These are phyloP conservation scores for Asterochloris erici DNA, from an alignment of 139 green algal species.

Conservation along the genomic window DNA sequence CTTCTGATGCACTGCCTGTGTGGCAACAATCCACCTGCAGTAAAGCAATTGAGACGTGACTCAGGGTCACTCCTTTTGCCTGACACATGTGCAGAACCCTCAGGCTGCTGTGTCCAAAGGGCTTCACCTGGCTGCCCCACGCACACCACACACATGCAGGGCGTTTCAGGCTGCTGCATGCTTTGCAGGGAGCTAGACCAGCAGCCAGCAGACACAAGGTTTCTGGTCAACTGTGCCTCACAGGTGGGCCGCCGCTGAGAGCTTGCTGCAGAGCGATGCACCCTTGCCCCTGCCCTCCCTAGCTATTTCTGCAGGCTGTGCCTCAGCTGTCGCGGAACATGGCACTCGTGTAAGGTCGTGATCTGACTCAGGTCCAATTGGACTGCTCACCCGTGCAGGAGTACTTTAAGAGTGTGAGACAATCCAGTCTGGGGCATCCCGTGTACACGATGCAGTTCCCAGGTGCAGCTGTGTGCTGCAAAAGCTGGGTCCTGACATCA, in stretches of 20 bases:
- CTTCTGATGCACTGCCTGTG: neutral
- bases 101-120: no score
- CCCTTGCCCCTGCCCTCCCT: no score
- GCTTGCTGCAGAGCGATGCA: neutral
- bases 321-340: neutral
- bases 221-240: slow-evolving; percentile 18
- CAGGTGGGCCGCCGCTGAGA: neutral
- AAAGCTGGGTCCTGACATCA: neutral
- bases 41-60: neutral
- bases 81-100: no score
- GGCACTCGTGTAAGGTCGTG: neutral
- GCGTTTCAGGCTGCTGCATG: no score
- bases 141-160: no score
- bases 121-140: no score
- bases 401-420: slow-evolving; percentile 6
- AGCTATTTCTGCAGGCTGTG: no score
- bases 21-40: neutral
- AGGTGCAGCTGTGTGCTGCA: neutral
- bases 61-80: no score
- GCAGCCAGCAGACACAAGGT: neutral
- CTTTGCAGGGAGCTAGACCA: neutral
- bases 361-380: neutral
- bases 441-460: slow-evolving; percentile 16
- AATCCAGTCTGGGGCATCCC: neutral
- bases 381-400: neutral